A percentile compares a stretch with the other conserved stretches of the same genome.
Conservation (phyloP, 2,329 filamentous ascomycete species). For the Pseudogymnoascus sp. region DNA sequence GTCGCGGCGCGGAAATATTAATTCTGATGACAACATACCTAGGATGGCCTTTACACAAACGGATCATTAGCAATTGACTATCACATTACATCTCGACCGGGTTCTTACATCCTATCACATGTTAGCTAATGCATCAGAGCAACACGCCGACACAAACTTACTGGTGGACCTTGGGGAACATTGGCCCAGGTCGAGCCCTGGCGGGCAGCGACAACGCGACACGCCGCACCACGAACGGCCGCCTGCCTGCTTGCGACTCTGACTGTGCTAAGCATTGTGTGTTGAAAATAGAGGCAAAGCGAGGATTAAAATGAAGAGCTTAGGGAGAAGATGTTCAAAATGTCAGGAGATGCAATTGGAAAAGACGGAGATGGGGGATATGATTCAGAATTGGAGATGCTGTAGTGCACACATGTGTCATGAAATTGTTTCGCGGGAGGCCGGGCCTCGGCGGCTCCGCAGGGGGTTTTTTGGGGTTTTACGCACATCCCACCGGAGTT, state of each 20-base stretch:
- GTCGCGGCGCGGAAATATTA: slow-evolving; percentile 16
- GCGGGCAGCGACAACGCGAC: slow-evolving; percentile 20
- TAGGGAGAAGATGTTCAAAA: background rate
- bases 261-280: slow-evolving; percentile 46
- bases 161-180: slow-evolving; percentile 88
- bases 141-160: slow-evolving; percentile 40
- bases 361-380: background rate
- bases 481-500: background rate
- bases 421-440: background rate
- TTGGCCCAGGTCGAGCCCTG: slow-evolving; percentile 71
- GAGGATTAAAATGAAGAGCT: background rate
- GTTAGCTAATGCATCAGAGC: slow-evolving; percentile 8
- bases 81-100: background rate
- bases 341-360: background rate
- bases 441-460: background rate
- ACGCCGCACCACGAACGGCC: slow-evolving; percentile 19
- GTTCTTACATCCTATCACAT: slow-evolving; percentile 30
- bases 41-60: slow-evolving; percentile 57
- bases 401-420: background rate
- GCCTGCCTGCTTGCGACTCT: slow-evolving; percentile 45
- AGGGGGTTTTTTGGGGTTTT: background rate
- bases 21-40: slow-evolving; percentile 41
- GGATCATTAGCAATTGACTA: slow-evolving; percentile 21
- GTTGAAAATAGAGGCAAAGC: background rate
- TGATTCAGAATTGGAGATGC: background rate